These are phyloP conservation scores for Calophaca sinica DNA, from an alignment of 306 rosid genomes.

Conservation along the genomic window DNA sequence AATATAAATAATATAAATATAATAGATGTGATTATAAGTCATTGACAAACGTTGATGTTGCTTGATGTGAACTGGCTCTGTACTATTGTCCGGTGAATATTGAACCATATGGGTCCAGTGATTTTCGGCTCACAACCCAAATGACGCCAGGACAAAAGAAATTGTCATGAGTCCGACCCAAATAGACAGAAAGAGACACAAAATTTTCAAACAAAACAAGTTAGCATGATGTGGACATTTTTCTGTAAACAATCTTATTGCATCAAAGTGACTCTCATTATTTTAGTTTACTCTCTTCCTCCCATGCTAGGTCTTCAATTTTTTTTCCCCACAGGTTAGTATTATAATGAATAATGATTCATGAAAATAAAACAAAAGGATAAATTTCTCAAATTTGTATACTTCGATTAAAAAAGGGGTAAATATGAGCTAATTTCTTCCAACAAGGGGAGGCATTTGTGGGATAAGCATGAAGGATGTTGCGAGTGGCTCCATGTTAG, in stretches of 20 bases:
- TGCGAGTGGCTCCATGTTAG: no score
- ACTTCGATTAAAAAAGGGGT: no score
- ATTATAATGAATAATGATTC: no score
- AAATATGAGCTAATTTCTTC: no score
- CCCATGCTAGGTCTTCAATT: no score
- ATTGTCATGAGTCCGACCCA: neutral
- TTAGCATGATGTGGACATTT: neutral
- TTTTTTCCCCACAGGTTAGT: no score
- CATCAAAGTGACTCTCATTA: neutral
- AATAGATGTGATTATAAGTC: neutral
- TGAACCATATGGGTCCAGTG: conserved; percentile 16
- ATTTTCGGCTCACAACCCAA: conserved; percentile 24
- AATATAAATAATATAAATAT: no score
- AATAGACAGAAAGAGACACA: neutral
- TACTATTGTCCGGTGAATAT: conserved; percentile 12
- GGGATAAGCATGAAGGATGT: no score
- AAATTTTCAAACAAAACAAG: neutral
- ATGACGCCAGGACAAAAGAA: neutral
- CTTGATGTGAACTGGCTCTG: conserved; percentile 23
- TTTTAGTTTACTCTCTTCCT: neutral
- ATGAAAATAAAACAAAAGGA: no score
- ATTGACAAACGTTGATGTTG: neutral
- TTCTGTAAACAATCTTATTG: neutral
- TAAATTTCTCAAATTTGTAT: no score
- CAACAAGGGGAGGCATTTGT: no score